A percentile compares a stretch with the other conserved stretches of the same genome.
Conservation (phyloP, 441 rosid genomes). For the Macaranga tanarius region DNA sequence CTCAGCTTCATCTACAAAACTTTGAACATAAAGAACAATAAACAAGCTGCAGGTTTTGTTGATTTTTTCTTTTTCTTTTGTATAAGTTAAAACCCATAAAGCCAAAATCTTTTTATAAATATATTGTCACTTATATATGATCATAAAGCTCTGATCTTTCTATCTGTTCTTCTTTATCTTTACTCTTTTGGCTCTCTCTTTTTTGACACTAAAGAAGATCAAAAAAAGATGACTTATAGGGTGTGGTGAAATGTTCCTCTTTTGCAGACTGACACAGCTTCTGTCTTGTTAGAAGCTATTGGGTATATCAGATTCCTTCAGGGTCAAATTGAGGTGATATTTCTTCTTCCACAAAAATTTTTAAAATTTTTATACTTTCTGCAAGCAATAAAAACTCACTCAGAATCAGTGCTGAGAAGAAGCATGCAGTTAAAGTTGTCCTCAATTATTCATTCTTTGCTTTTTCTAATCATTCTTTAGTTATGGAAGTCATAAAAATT, state of each 20-base stretch:
- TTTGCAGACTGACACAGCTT: conserved; percentile 99
- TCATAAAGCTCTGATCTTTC: not conserved
- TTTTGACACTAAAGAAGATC: conserved; percentile 39
- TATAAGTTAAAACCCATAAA: conserved; percentile 33
- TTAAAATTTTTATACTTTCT: not conserved
- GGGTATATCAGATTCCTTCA: conserved; percentile 99
- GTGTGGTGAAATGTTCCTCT: conserved; percentile 34
- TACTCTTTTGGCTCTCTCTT: conserved; percentile 27
- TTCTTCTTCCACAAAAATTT: conserved; percentile 27
- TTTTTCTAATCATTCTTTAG: conserved; percentile 23
- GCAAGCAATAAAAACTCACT: conserved; percentile 19
- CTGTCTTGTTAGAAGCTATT: conserved; percentile 92
- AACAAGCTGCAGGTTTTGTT: conserved; percentile 7
- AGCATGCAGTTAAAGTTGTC: conserved; percentile 33
- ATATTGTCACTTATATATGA: not conserved
- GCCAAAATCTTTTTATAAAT: not conserved
- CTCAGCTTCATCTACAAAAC: not conserved
- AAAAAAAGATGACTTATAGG: conserved; percentile 29
- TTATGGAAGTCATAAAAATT: conserved; percentile 22
- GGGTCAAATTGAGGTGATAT: conserved; percentile 88
- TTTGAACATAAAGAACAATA: conserved; percentile 23
- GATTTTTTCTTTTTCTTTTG: not conserved
- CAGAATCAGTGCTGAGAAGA: conserved; percentile 31
- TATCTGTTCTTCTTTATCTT: conserved; percentile 12
- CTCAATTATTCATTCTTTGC: conserved; percentile 24